Conservation (phyloP, 805 yeast genomes). For the Candida yuanshanica region DNA sequence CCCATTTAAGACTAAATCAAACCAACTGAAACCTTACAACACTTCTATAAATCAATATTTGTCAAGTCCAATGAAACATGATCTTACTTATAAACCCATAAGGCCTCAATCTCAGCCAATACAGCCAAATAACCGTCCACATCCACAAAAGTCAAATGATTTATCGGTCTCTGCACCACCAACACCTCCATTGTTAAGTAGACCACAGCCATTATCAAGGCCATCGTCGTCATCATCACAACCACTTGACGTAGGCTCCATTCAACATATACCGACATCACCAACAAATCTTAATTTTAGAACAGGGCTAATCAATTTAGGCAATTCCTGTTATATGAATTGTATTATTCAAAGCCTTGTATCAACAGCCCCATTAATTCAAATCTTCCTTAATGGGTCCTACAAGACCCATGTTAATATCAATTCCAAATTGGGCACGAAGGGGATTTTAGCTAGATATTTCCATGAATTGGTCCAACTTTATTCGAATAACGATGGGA, state of each 20-base stretch:
- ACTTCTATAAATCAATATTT: constrained; percentile 13
- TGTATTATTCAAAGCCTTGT: constrained; percentile 81
- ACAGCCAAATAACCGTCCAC: constrained; percentile 1
- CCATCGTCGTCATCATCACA: background rate
- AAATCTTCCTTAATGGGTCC: constrained; percentile 53
- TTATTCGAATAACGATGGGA: constrained; percentile 43
- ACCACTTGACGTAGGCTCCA: too few species aligned
- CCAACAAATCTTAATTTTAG: constrained; percentile 28
- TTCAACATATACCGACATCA: too few species aligned
- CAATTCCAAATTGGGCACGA: constrained; percentile 70
- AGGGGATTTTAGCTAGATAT: constrained; percentile 67
- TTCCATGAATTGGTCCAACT: constrained; percentile 56
- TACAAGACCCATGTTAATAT: constrained; percentile 67
- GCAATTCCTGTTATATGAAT: constrained; percentile 92
- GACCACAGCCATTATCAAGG: background rate
- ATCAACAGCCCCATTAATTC: constrained; percentile 62
- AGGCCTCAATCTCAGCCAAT: constrained; percentile 1
- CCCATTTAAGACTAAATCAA: constrained; percentile 19
- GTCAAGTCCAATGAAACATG: constrained; percentile 14
- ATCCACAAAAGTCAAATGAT: background rate
- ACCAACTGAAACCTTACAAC: constrained; percentile 3
- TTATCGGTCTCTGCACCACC: background rate
- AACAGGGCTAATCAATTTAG: constrained; percentile 75
- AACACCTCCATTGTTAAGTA: constrained; percentile 6
- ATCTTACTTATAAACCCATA: constrained; percentile 6